Evolutionary conservation across 1,284 basidiomycete species (phyloP), one percentile per base, ranked within the genome.

Genomic region (Ganoderma boninense): DNA sequence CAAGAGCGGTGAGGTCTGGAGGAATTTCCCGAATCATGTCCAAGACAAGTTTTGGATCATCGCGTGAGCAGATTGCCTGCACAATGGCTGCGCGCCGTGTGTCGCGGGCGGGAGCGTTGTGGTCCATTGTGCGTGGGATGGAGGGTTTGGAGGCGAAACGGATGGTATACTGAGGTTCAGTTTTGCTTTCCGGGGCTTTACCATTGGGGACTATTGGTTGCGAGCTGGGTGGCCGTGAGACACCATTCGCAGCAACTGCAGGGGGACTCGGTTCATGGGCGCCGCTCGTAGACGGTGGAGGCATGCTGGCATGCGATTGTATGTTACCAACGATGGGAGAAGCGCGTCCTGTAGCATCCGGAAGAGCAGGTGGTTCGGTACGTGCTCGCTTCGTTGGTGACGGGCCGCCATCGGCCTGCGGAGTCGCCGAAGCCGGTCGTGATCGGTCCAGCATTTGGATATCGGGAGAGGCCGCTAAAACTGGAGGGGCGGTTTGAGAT

Each of bases 101-200:
- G 73, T 93, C 92, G 76, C 89, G 90, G 26, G 90, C 82, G 56
- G 90, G 87, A 29, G 87, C 85, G 14, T 84, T 81, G 1, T 85
- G 85, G 70, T 94, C 91, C 68, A 85, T 84, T 40, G 84, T 81
- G 32, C 89, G 87, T 11, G 89, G 86, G 32, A 89, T 77, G 23
- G 87, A 83, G 8, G 94, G 91, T 78, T 92, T 94, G 2, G 90
- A 89, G 13, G 92, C 87, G 65, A 95, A 87, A 38, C 93, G 90
- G 57, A 89, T 85, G 35, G 83, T 82, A 65, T 84, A 84, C 11
- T 75, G 77, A 2, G 68, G 44, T 18, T 75, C 76, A 1, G 64
- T 66, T 44, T 75, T 68, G 23, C 59, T 65, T 16, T 73, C 71
- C 2, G 76, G 69, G 6, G 68, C 35, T 54, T 77, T 78, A 23